Evolutionary conservation across 225 moss, liverwort and hornwort species (phyloP).

Genomic region (Asterella californica): DNA sequence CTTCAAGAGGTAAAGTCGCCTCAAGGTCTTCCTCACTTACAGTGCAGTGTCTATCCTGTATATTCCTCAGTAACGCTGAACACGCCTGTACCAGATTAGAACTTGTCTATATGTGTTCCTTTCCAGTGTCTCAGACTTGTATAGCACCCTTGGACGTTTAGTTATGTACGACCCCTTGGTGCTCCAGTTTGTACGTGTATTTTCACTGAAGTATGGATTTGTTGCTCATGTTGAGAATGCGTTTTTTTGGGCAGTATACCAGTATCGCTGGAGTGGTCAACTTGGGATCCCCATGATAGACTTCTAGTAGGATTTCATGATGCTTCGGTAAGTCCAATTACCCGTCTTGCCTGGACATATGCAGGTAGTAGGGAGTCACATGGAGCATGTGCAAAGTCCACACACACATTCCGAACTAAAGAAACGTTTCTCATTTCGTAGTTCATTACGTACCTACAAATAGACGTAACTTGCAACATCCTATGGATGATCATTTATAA

Average conservation of each 20-base stretch:
- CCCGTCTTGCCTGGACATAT: neutral
- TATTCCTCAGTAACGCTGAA: neutral
- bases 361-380: neutral
- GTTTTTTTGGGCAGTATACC: conserved; percentile 65
- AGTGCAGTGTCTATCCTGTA: neutral
- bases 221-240: neutral
- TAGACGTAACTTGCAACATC: neutral
- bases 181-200: neutral
- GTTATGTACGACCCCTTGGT: no score
- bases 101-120: neutral
- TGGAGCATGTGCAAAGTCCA: neutral
- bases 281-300: conserved; percentile 82
- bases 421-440: neutral
- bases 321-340: conserved; percentile 62
- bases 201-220: neutral
- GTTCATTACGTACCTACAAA: neutral
- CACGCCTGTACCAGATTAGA: neutral
- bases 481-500: no score
- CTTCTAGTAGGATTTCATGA: conserved; percentile 93
- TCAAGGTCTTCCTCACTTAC: neutral
- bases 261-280: conserved; percentile 90
- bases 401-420: neutral
- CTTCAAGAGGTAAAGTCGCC: conserved; percentile 64
- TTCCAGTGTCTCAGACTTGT: neutral
- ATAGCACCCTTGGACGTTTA: neutral